Evolutionary conservation across 2,329 filamentous ascomycete species (phyloP).

Genomic region (Penicillium sp.): DNA sequence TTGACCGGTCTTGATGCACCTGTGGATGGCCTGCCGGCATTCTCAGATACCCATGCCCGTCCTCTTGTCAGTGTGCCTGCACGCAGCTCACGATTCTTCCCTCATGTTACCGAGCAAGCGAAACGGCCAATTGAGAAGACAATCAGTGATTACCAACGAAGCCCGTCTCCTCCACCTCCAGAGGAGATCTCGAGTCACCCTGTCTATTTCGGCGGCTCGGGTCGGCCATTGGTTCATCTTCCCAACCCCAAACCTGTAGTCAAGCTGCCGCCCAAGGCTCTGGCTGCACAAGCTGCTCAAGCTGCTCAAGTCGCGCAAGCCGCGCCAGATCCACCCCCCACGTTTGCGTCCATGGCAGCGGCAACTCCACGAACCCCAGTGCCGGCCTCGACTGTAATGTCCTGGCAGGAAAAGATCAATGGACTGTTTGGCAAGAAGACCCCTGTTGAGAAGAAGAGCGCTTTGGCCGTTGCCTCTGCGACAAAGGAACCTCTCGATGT

Average conservation of each 20-base stretch:
- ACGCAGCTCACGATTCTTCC: conserved; percentile 51
- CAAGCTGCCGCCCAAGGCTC: conserved; percentile 66
- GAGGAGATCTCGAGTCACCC: conserved; percentile 57
- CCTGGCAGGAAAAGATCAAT: conserved; percentile 84
- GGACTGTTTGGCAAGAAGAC: conserved; percentile 67
- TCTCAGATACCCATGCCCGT: conserved; percentile 35
- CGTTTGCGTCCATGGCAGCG: conserved; percentile 45
- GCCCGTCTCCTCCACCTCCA: conserved; percentile 56
- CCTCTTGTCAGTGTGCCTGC: conserved; percentile 34
- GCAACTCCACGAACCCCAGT: conserved; percentile 39
- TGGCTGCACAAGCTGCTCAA: conserved; percentile 29
- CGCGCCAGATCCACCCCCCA: conserved; percentile 44
- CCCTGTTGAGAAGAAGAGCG: conserved; percentile 50
- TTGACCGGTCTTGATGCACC: conserved; percentile 38
- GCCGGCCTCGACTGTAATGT: conserved; percentile 48
- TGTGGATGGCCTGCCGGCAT: conserved; percentile 33
- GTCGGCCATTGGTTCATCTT: conserved; percentile 56
- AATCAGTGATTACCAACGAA: conserved; percentile 31
- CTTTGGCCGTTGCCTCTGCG: conserved; percentile 63
- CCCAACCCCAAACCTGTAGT: conserved; percentile 69
- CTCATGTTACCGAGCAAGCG: conserved; percentile 38
- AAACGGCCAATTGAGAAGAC: conserved; percentile 34
- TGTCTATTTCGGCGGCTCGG: conserved; percentile 51
- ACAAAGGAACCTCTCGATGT: conserved; percentile 67
- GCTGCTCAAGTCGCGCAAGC: conserved; percentile 3